phyloP scores from a whole-genome alignment of 371 early-diverging fungal species.

The Capillidium heterosporum region DNA sequence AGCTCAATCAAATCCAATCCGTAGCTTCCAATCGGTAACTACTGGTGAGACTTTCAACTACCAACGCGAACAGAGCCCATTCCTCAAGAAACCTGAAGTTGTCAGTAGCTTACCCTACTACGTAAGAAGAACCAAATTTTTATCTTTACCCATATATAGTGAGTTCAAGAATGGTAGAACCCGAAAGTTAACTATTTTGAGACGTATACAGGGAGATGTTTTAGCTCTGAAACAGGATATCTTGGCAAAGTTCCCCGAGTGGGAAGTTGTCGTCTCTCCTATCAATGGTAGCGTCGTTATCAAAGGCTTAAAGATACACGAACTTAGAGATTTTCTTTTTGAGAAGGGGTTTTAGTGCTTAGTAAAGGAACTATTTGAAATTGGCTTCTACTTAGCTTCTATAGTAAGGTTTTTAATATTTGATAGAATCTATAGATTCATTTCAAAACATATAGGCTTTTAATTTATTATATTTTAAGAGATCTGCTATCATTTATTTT shows the following conservation, averaged over 20 bases:
- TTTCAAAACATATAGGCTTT: too few relatives aligned
- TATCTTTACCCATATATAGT: constrained; percentile 49
- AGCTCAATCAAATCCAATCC: not conserved
- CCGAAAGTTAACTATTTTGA: constrained; percentile 40
- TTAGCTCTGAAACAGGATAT: not conserved
- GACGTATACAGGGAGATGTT: constrained; percentile 49
- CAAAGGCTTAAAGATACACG: constrained; percentile 3
- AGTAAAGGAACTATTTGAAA: not conserved
- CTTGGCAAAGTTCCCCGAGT: not conserved
- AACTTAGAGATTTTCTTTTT: constrained; percentile 3
- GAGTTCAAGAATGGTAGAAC: constrained; percentile 51
- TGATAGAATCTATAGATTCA: too few relatives aligned
- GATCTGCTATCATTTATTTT: too few relatives aligned
- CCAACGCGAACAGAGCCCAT: not conserved
- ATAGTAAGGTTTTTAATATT: too few relatives aligned
- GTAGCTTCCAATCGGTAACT: constrained; percentile 1
- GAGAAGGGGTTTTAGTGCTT: constrained; percentile 5
- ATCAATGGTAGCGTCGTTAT: constrained; percentile 1
- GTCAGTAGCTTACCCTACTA: constrained; percentile 16
- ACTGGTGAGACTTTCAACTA: constrained; percentile 6
- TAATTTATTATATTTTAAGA: too few relatives aligned
- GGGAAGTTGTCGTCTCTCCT: not conserved
- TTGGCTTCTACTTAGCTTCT: too few relatives aligned
- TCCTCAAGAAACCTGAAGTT: not conserved
- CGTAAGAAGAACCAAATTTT: constrained; percentile 33